Evolutionary conservation across 106 monocot species (phyloP), one percentile per base, ranked within the genome.

Genomic region (Dendrobium catenatum): DNA sequence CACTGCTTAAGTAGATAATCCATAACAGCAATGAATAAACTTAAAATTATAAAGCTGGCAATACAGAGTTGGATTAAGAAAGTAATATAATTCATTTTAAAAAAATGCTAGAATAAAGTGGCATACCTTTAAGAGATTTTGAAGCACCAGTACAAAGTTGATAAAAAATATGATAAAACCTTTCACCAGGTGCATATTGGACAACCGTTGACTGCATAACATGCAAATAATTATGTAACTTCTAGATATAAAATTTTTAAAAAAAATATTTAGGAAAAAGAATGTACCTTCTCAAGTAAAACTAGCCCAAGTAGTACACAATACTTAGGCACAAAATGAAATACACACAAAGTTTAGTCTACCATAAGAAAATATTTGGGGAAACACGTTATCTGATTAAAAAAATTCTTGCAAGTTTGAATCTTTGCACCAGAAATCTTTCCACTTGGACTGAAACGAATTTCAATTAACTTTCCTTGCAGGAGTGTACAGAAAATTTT

Each of bases 101-200:
- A 66, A 72, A 78, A 55, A 78, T 58, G 74, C 20, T 6, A 74
- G 29, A 72, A 56, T 19, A 64, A 74, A 59, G 67, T 73, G 4
- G 20, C 55, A 6, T 88, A 98, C 97, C 93, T 91, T 84, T 90
- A 56, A 98, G 91, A 80, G 89, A 81, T n/a, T 43, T 56, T 22
- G 94, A 87, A 81, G 97, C 97, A 83, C 97, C 95, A 81, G 87
- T 82, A 84, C 97, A 98, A 4, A 98, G 88, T 82, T 98, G 94
- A 83, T 98, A 98, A 93, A 95, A 98, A 73, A 98, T 91, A 86
- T 98, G 97, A 86, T 98, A 98, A 41, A 94, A 95, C 22, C 93
- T 84, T 81, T 98, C 97, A 55, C 97, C 95, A 73, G 85, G 81
- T 41, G 89, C 84, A 88, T 94, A 98, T 68, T 98, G 94, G 68